These are phyloP conservation scores for Elsinoe perseae DNA, from an alignment of 2,329 filamentous ascomycete species.

Conservation along the genomic window DNA sequence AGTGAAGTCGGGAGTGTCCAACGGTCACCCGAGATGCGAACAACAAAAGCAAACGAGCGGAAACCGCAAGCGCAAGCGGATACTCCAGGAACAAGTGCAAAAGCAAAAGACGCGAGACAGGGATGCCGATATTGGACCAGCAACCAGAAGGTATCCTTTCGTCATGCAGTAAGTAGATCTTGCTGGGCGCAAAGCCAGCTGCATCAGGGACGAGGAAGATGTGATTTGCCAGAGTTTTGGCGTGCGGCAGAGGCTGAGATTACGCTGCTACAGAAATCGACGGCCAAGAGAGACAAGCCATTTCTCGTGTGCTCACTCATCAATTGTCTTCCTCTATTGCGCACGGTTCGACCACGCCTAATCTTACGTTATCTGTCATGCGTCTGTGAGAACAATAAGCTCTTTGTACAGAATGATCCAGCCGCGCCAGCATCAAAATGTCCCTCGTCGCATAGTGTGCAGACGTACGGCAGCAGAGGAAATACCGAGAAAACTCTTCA, in stretches of 20 bases:
- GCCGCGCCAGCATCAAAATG: background rate
- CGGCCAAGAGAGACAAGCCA: background rate
- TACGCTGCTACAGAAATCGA: background rate
- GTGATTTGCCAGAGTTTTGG: background rate
- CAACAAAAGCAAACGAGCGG: background rate
- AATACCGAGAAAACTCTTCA: background rate
- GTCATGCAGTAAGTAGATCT: background rate
- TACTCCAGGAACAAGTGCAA: constrained; percentile 1
- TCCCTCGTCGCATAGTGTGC: background rate
- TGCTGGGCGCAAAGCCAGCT: background rate
- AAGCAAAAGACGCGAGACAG: constrained; percentile 3
- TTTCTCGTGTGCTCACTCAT: background rate
- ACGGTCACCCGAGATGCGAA: background rate
- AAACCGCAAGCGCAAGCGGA: constrained; percentile 9
- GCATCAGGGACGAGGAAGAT: background rate
- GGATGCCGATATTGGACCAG: constrained; percentile 9
- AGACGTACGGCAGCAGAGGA: background rate
- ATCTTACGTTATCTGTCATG: background rate
- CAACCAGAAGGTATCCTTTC: constrained; percentile 1
- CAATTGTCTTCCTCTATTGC: background rate
- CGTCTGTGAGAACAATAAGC: background rate
- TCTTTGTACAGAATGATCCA: background rate
- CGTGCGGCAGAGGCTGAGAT: background rate
- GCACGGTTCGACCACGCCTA: constrained; percentile 2
- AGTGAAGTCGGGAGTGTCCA: constrained; percentile 10